Evolutionary conservation across 495 filamentous ascomycete species (phyloP).

Genomic region (Aspergillus asperescens): DNA sequence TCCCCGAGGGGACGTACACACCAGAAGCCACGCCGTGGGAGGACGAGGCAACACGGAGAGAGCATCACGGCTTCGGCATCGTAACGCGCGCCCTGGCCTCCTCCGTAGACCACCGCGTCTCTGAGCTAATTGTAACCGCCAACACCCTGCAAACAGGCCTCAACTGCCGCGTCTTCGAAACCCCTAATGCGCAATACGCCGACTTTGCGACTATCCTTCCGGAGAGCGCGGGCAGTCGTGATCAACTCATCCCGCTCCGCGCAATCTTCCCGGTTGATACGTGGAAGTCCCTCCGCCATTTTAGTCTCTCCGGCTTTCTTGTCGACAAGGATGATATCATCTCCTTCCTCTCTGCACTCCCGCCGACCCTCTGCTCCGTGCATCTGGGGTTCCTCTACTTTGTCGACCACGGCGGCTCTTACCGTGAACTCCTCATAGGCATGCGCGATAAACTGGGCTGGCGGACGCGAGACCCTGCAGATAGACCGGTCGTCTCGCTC

Average conservation of each 20-base stretch:
- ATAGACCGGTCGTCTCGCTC: constrained; percentile 5
- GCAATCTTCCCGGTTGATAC: constrained; percentile 20
- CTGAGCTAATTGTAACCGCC: constrained; percentile 19
- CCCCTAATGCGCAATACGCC: constrained; percentile 19
- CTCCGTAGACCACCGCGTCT: constrained; percentile 6
- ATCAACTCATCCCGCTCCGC: constrained; percentile 11
- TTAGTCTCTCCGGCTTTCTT: constrained; percentile 23
- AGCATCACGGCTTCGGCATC: constrained; percentile 20
- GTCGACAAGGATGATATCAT: constrained; percentile 17
- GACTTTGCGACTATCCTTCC: constrained; percentile 15
- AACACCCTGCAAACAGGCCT: constrained; percentile 18
- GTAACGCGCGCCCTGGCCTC: constrained; percentile 13
- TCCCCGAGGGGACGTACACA: neutral
- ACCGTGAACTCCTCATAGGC: constrained; percentile 7
- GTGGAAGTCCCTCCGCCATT: constrained; percentile 23
- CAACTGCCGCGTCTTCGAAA: constrained; percentile 18
- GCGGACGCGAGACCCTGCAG: constrained; percentile 5
- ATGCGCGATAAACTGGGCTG: constrained; percentile 12
- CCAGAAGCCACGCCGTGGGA: constrained; percentile 10
- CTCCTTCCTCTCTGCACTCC: constrained; percentile 14
- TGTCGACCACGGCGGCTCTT: constrained; percentile 9
- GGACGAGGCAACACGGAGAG: neutral
- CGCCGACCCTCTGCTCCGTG: constrained; percentile 12
- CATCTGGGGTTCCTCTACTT: constrained; percentile 18
- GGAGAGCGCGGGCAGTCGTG: neutral